phyloP scores from a whole-genome alignment of 345 rosid species.

The Eutrema yunnanense region DNA sequence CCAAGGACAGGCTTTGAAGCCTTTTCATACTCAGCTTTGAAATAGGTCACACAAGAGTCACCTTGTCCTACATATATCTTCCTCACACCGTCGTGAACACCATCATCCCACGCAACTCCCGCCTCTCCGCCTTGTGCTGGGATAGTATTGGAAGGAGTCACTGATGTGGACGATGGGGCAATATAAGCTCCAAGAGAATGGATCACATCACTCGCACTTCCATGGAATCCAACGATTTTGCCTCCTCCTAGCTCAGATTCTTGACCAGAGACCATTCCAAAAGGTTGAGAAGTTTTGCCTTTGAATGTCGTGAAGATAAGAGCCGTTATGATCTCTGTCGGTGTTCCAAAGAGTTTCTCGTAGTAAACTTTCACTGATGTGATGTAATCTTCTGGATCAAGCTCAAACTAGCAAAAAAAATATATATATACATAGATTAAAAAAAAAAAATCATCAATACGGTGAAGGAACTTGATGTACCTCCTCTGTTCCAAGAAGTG shows the following conservation, averaged over 20 bases:
- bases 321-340: slow-evolving; percentile 13
- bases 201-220: slow-evolving; percentile 10
- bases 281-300: slow-evolving; percentile 20
- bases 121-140: slow-evolving; percentile 29
- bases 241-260: slow-evolving; percentile 25
- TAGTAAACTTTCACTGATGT: slow-evolving; percentile 25
- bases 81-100: slow-evolving; percentile 23
- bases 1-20: slow-evolving; percentile 16
- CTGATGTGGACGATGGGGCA: slow-evolving; percentile 3
- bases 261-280: slow-evolving; percentile 19
- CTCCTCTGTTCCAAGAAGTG: slow-evolving; percentile 27
- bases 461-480: not conserved
- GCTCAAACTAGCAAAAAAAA: slow-evolving; percentile 5
- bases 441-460: too few relatives aligned
- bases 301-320: slow-evolving; percentile 20
- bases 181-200: slow-evolving; percentile 29
- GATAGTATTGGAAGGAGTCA: not conserved
- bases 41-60: slow-evolving; percentile 17
- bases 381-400: slow-evolving; percentile 22
- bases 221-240: slow-evolving; percentile 32
- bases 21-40: slow-evolving; percentile 22
- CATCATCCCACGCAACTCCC: slow-evolving; percentile 34
- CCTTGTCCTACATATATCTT: slow-evolving; percentile 28
- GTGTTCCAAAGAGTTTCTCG: slow-evolving; percentile 21
- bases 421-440: too few relatives aligned